Evolutionary conservation across 2,329 filamentous ascomycete species (phyloP).

Genomic region (Botrytis squamosa): DNA sequence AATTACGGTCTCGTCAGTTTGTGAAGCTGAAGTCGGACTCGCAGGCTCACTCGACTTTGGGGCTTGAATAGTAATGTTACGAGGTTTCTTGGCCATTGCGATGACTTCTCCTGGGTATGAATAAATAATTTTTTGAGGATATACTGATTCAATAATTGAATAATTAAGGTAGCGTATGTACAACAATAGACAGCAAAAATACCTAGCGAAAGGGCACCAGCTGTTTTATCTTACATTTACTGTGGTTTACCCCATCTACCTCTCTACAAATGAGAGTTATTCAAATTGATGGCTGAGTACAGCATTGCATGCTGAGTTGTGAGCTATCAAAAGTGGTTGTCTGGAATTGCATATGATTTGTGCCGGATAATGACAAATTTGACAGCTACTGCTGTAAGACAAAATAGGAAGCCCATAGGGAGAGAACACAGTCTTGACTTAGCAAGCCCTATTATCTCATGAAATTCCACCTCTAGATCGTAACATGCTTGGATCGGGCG

Average conservation of each 20-base stretch:
- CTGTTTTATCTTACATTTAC: not conserved
- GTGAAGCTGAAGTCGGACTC: not conserved
- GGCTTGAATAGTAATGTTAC: not conserved
- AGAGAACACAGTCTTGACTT: not conserved
- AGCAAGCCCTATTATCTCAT: not conserved
- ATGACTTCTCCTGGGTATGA: not conserved
- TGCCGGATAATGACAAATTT: not conserved
- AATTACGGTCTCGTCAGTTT: not conserved
- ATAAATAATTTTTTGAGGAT: not conserved
- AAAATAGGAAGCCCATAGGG: not conserved
- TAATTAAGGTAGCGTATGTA: not conserved
- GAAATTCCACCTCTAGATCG: not conserved
- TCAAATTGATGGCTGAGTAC: not conserved
- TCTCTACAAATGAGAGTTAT: not conserved
- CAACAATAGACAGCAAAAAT: not conserved
- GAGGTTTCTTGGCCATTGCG: not conserved
- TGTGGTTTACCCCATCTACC: not conserved
- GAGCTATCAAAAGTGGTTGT: not conserved
- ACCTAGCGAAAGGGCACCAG: not conserved
- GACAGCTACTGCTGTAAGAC: not conserved
- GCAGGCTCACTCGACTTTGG: not conserved
- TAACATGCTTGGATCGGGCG: not conserved
- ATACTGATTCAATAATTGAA: not conserved
- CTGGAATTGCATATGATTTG: not conserved
- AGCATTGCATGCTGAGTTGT: not conserved